Evolutionary conservation across 805 yeast species (phyloP).

Genomic region (Candida multigemmis): DNA sequence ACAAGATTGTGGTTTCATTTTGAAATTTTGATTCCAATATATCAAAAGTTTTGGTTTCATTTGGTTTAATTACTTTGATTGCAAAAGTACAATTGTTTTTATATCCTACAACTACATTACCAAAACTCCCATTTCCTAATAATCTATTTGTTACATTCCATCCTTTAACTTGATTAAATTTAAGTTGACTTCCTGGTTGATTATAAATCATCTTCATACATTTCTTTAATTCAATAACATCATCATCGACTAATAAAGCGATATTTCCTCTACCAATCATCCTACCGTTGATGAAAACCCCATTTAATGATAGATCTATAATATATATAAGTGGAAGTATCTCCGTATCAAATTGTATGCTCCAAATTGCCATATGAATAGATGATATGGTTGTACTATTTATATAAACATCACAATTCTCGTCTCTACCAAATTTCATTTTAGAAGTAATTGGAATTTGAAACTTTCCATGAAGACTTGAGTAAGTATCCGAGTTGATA

Average conservation of each 20-base stretch:
- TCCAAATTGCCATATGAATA: slow-evolving; percentile 41
- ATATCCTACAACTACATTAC: slow-evolving; percentile 36
- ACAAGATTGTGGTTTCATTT: not conserved
- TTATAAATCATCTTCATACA: slow-evolving; percentile 8
- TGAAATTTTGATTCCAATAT: not conserved
- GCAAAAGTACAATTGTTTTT: slow-evolving; percentile 29
- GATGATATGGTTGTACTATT: slow-evolving; percentile 33
- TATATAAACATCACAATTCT: slow-evolving; percentile 17
- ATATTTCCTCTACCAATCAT: slow-evolving; percentile 18
- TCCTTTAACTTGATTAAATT: not conserved
- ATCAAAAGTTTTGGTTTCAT: too few relatives aligned
- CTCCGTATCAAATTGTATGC: slow-evolving; percentile 38
- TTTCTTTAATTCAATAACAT: slow-evolving; percentile 26
- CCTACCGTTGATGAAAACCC: slow-evolving; percentile 35
- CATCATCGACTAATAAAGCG: slow-evolving; percentile 26
- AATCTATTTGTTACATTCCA: slow-evolving; percentile 37
- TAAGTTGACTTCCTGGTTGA: too few relatives aligned
- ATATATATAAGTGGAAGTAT: slow-evolving; percentile 40
- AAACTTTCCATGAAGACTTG: too few relatives aligned
- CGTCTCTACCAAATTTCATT: slow-evolving; percentile 37
- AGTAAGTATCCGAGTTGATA: too few relatives aligned
- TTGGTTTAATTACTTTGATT: slow-evolving; percentile 38
- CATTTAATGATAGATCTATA: slow-evolving; percentile 44
- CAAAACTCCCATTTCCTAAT: slow-evolving; percentile 52
- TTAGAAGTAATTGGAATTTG: too few relatives aligned